Percentiles rank a stretch among this genome's conserved stretches.
Conservation (phyloP, 164 flowering plant genomes). For the Malania oleifera region DNA sequence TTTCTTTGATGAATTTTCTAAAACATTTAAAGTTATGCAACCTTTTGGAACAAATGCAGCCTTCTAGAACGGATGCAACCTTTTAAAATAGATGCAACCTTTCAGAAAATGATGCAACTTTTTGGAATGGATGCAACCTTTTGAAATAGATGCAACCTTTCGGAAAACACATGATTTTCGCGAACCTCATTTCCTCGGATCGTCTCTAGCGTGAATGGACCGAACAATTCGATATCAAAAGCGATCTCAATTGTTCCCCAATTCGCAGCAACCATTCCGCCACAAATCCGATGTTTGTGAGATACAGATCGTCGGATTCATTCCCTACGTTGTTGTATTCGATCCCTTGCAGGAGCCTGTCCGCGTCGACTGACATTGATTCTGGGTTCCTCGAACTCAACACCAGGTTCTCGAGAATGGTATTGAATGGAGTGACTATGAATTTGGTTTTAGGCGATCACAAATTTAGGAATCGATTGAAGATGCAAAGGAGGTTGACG, state of each 20-base stretch:
- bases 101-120: no score
- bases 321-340: constrained; percentile 34
- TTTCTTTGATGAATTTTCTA: no score
- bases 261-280: constrained; percentile 35
- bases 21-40: no score
- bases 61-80: no score
- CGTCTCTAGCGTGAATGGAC: constrained; percentile 48
- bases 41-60: no score
- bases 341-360: constrained; percentile 16
- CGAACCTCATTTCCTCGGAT: no score
- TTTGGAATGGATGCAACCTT: no score
- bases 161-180: no score
- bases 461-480: constrained; percentile 27
- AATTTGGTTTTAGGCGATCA: constrained; percentile 20
- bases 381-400: constrained; percentile 14
- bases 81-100: no score
- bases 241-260: constrained; percentile 18
- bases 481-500: constrained; percentile 33
- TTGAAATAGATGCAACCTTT: no score
- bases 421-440: constrained; percentile 38
- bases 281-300: constrained; percentile 31
- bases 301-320: constrained; percentile 41
- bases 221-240: constrained; percentile 43
- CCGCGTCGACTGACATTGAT: constrained; percentile 32
- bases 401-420: constrained; percentile 21